phyloP scores from a whole-genome alignment of 2,329 filamentous ascomycete genomes.

The Polytolypa hystricis region DNA sequence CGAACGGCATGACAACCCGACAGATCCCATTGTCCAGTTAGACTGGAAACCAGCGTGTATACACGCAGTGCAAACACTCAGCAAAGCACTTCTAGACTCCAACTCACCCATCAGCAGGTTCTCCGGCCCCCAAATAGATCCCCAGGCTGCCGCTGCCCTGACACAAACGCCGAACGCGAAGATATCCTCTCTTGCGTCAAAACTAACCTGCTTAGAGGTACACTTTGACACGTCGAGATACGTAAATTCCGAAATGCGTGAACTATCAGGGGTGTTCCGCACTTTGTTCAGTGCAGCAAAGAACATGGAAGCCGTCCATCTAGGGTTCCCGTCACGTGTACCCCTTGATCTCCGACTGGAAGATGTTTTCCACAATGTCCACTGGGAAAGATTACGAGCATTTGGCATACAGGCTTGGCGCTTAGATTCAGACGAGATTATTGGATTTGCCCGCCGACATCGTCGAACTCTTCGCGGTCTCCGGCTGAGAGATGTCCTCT shows the following conservation, averaged over 20 bases:
- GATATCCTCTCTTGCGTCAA: conserved; percentile 41
- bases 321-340: conserved; percentile 50
- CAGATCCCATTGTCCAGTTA: conserved; percentile 38
- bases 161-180: conserved; percentile 36
- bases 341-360: conserved; percentile 49
- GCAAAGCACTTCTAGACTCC: conserved; percentile 45
- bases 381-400: conserved; percentile 50
- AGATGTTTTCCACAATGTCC: conserved; percentile 50
- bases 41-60: conserved; percentile 54
- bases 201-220: conserved; percentile 52
- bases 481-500: conserved; percentile 48
- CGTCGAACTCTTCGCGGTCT: conserved; percentile 46
- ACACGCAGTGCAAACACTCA: conserved; percentile 49
- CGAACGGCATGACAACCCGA: conserved; percentile 34
- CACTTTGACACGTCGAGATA: conserved; percentile 51
- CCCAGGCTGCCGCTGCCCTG: conserved; percentile 45
- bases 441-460: conserved; percentile 46
- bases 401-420: conserved; percentile 57
- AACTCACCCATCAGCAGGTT: conserved; percentile 49
- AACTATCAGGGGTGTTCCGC: conserved; percentile 47
- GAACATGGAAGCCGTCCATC: conserved; percentile 52
- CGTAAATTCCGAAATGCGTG: conserved; percentile 46
- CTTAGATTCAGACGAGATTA: conserved; percentile 49
- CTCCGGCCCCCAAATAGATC: conserved; percentile 52
- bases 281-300: conserved; percentile 48